phyloP scores from a whole-genome alignment of 2,329 filamentous ascomycete species.

The Alternaria angustiovoidea region DNA sequence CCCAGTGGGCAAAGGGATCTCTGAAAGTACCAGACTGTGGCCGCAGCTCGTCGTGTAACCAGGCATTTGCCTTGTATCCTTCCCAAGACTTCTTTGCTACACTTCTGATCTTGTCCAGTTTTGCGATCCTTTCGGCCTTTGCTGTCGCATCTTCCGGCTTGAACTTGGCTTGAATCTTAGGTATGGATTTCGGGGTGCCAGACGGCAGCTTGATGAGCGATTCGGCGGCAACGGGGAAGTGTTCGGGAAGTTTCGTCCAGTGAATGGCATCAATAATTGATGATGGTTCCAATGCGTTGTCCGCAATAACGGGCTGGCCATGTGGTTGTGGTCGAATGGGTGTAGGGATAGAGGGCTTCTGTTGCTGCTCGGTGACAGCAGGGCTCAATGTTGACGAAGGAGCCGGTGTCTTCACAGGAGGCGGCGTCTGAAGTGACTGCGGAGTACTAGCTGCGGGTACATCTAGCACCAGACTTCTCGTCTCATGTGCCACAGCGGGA shows the following conservation, averaged over 20 bases:
- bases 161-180: slow-evolving; percentile 79
- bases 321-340: slow-evolving; percentile 22
- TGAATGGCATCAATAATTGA: slow-evolving; percentile 57
- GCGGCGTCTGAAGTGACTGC: slow-evolving; percentile 36
- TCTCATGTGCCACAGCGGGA: slow-evolving; percentile 42
- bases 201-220: slow-evolving; percentile 80
- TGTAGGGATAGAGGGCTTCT: slow-evolving; percentile 30
- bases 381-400: slow-evolving; percentile 22
- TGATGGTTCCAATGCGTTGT: slow-evolving; percentile 32
- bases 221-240: slow-evolving; percentile 76
- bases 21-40: slow-evolving; percentile 73
- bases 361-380: slow-evolving; percentile 16
- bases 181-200: slow-evolving; percentile 73
- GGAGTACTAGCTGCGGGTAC: slow-evolving; percentile 42
- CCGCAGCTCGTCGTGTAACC: slow-evolving; percentile 84
- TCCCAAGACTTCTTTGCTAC: slow-evolving; percentile 82
- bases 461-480: slow-evolving; percentile 41
- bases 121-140: slow-evolving; percentile 66
- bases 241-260: slow-evolving; percentile 77
- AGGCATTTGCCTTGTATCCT: slow-evolving; percentile 81
- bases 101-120: slow-evolving; percentile 72
- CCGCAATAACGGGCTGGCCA: slow-evolving; percentile 19
- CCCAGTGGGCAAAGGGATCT: slow-evolving; percentile 92
- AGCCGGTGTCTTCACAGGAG: slow-evolving; percentile 33
- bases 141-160: slow-evolving; percentile 64